Base-by-base conservation (phyloP, 73 alveolate genomes). In the Effrenium voratum region DNA sequence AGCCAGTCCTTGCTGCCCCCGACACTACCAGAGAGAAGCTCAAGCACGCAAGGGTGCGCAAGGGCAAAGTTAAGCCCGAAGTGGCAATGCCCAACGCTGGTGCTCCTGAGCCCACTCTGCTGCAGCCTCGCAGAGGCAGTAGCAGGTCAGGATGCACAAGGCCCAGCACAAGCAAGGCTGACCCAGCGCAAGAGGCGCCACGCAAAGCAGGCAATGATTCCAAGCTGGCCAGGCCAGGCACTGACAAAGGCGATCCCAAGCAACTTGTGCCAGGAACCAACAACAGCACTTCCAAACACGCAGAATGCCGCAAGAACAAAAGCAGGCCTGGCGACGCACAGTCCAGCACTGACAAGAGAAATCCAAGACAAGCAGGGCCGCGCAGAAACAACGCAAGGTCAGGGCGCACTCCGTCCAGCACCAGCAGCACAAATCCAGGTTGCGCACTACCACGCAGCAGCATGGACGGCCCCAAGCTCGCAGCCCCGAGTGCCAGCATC, bases 341-440 rank as follows among this genome's bases (percentile, higher is more conserved):
- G 32, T 47, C 72, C 13, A 47, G n/a, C 13, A 43, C 72, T 12
- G 40, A 44, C 70, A 80, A 55, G 5, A 45, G n/a, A 66, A 45
- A 55, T 30, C 70, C 91, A 44, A 80, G 68, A 4, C 91, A 30
- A 2, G 91, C 13, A 30, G 45, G 41, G 34, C 68, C 60, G 24
- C 60, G 50, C 13, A 45, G 68, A 22, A 45, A 47, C 32, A 46
- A 70, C 43, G 70, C 43, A 40, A 45, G 45, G 45, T 47, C 91
- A 34, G 68, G 52, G 24, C 36, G 32, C 44, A 45, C 91, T 22
- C 43, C 10, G 91, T 80, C 93, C 79, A 57, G 57, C 76, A 52
- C 93, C 40, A 38, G 77, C 77, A 57, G 24, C n/a, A 79, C 93
- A 49, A 52, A 55, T 49, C 93, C 93, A 50, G 40, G 77, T 40